Base-by-base conservation (phyloP, 2,329 filamentous ascomycete genomes). In the Aspergillus tanneri region DNA sequence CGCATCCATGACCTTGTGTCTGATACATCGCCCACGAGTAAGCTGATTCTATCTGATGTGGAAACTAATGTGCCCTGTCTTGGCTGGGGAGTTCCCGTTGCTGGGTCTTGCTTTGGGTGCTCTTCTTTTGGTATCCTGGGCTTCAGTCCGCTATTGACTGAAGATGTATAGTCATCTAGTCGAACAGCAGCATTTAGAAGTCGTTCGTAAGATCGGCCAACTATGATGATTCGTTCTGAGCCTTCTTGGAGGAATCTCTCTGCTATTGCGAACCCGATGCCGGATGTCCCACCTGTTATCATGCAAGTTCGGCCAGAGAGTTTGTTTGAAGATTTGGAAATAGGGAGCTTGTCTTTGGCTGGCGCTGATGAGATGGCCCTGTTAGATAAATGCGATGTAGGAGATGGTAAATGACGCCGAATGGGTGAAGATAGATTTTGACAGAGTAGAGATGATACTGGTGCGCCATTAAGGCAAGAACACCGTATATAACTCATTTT, bases 261-360 rank as follows among this genome's bases (percentile, higher is more conserved):
- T 8, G 86, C 86, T 46, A 90, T 86, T 43, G 82, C 80, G 34
- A 77, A 73, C 36, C 87, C 87, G 57, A 90, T 89, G 44, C 84
- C 82, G 16, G 85, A 82, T 35, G 84, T 86, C 16, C 79, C 86
- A 39, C 87, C 87, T 2, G 86, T 87, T 43, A 90, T 75, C 62
- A 87, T 73, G 43, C 70, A 72, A 47, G 62, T 72, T 21, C 68
- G 59, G 23, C 67, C 66, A 19, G 53, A 44, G n/a, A 73, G 59
- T 25, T 63, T 60, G 24, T 14, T 12, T 8, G 37, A 22, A 12
- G 16, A 5, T 14, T 18, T 18, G 27, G 28, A 16, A 37, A 12
- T 27, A 12, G 18, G 18, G 24, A 37, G 16, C 38, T 16, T 7
- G 22, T 30, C 21, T 10, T 39, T 14, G 22, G 16, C 34, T 22